These are phyloP conservation scores for Allomyces javanicus DNA, from an alignment of 192 early-diverging fungal genomes.

Conservation along the genomic window DNA sequence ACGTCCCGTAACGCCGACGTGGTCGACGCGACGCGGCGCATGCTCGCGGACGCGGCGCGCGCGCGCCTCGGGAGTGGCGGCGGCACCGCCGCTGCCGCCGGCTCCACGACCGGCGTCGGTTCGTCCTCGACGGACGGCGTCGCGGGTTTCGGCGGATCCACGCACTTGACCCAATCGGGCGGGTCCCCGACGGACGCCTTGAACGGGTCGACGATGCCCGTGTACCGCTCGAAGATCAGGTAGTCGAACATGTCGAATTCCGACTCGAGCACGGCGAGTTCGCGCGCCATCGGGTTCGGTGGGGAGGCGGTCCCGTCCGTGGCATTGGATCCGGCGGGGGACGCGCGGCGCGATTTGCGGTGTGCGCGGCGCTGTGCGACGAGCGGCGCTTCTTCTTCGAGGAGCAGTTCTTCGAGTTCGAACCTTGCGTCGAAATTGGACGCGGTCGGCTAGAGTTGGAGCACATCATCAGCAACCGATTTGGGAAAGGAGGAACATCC, in stretches of 20 bases:
- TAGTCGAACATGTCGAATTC: background rate
- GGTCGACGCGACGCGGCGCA: too few relatives aligned
- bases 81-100: too few relatives aligned
- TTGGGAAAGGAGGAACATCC: too few relatives aligned
- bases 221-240: background rate
- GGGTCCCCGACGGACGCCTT: background rate
- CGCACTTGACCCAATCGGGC: background rate
- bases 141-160: background rate
- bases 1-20: too few relatives aligned
- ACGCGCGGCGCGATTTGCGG: too few relatives aligned
- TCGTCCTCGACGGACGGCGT: background rate
- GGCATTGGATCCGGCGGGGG: too few relatives aligned
- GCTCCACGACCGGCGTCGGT: too few relatives aligned
- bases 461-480: too few relatives aligned
- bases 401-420: slow-evolving; percentile 5
- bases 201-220: background rate
- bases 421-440: slow-evolving; percentile 7
- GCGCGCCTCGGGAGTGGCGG: too few relatives aligned
- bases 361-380: too few relatives aligned
- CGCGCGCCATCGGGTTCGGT: background rate
- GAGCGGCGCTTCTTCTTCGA: background rate
- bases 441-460: background rate
- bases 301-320: background rate
- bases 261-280: background rate
- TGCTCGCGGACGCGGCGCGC: too few relatives aligned